phyloP scores from a whole-genome alignment of 148 eudicot species.

The Polygonum maritimum region DNA sequence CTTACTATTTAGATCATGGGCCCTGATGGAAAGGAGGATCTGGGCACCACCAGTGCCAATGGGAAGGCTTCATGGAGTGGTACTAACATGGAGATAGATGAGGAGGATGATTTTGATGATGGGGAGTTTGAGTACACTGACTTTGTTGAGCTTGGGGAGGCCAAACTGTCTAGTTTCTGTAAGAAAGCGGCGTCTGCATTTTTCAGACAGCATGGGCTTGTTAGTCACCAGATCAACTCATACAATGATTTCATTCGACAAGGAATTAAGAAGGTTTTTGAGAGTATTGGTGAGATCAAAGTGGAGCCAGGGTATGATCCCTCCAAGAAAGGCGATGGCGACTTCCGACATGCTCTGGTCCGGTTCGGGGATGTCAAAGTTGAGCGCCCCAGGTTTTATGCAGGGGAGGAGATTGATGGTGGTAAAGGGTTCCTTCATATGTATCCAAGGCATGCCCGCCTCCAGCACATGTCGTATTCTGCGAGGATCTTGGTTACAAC shows the following conservation, averaged over 20 bases:
- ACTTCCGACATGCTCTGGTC: constrained; percentile 61
- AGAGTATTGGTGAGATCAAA: constrained; percentile 51
- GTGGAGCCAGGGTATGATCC: constrained; percentile 86
- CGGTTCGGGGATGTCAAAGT: constrained; percentile 73
- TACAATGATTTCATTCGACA: constrained; percentile 56
- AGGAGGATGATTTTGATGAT: constrained; percentile 35
- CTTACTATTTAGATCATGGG: constrained; percentile 19
- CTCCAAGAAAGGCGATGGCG: constrained; percentile 70
- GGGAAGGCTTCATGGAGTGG: constrained; percentile 30
- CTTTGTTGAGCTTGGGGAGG: constrained; percentile 43
- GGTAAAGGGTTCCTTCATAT: constrained; percentile 44
- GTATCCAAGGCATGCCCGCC: constrained; percentile 87
- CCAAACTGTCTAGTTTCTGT: constrained; percentile 37
- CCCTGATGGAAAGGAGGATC: constrained; percentile 26
- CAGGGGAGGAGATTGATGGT: constrained; percentile 51
- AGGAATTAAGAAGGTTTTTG: constrained; percentile 63
- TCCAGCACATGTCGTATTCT: constrained; percentile 88
- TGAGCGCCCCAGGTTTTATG: constrained; percentile 69
- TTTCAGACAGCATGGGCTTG: constrained; percentile 71
- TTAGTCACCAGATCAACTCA: constrained; percentile 84
- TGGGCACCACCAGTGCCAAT: constrained; percentile 37
- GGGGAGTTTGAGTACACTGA: constrained; percentile 6
- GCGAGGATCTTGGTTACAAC: constrained; percentile 59
- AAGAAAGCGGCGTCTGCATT: constrained; percentile 68
- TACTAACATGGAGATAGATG: constrained; percentile 20